phyloP scores from a whole-genome alignment of 257 asterid genomes.

The Scutellaria baicalensis region DNA sequence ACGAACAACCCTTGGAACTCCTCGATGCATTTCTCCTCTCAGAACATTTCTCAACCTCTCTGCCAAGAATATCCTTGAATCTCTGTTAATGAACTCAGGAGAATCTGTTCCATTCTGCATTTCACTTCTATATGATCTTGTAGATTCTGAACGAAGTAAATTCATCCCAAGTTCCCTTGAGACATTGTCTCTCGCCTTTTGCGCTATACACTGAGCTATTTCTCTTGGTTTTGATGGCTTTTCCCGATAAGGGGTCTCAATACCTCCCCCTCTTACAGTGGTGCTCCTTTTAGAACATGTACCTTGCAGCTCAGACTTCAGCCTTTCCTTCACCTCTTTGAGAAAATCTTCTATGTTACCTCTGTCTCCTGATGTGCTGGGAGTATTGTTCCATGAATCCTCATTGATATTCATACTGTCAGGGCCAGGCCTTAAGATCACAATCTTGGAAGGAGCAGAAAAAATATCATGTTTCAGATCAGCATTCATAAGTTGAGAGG shows the following conservation, averaged over 20 bases:
- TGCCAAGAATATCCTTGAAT: constrained; percentile 68
- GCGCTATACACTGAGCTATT: constrained; percentile 73
- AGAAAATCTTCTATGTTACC: constrained; percentile 81
- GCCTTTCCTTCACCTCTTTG: constrained; percentile 87
- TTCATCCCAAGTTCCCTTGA: constrained; percentile 52
- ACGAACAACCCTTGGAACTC: constrained; percentile 32
- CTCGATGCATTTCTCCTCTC: constrained; percentile 46
- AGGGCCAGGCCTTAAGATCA: constrained; percentile 82
- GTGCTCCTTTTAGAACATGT: constrained; percentile 44
- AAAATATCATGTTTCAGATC: too few species aligned
- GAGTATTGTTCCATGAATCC: constrained; percentile 70
- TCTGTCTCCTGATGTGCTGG: constrained; percentile 61
- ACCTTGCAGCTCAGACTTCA: constrained; percentile 77
- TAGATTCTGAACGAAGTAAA: constrained; percentile 76
- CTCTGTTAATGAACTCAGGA: constrained; percentile 63
- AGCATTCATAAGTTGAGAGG: constrained; percentile 17
- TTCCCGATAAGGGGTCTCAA: constrained; percentile 84
- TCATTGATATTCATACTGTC: constrained; percentile 41
- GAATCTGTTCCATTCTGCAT: constrained; percentile 49
- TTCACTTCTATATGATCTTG: constrained; percentile 72
- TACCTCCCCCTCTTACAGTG: constrained; percentile 77
- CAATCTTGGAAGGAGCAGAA: constrained; percentile 53
- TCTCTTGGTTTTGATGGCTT: constrained; percentile 69
- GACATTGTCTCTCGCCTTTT: constrained; percentile 71
- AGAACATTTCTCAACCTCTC: constrained; percentile 72